These are phyloP conservation scores for Aspergillus sp. DNA, from an alignment of 2,329 filamentous ascomycete genomes.

Conservation along the genomic window DNA sequence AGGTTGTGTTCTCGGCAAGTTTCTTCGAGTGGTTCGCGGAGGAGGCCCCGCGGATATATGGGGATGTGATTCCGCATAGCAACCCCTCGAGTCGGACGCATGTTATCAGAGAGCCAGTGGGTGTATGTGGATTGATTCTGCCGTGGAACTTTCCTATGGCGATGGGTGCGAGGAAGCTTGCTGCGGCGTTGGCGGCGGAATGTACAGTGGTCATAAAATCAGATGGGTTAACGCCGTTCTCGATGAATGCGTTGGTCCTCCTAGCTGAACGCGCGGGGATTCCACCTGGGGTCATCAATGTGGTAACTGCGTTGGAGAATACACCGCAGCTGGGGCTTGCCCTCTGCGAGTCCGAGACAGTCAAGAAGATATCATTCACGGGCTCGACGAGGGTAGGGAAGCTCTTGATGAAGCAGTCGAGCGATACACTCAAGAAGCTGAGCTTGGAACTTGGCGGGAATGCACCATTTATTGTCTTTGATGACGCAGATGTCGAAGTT, in stretches of 20 bases:
- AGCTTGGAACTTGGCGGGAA: constrained; percentile 92
- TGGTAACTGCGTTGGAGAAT: constrained; percentile 77
- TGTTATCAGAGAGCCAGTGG: constrained; percentile 56
- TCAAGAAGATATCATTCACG: constrained; percentile 95
- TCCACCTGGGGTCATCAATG: constrained; percentile 78
- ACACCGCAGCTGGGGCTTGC: constrained; percentile 70
- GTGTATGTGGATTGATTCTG: constrained; percentile 68
- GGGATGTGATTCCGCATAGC: constrained; percentile 61
- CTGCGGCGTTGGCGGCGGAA: constrained; percentile 74
- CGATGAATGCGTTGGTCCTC: constrained; percentile 79
- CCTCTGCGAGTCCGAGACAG: constrained; percentile 48
- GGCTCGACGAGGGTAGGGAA: constrained; percentile 68
- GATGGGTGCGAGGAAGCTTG: constrained; percentile 54
- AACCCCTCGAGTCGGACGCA: constrained; percentile 53
- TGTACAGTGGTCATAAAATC: constrained; percentile 91
- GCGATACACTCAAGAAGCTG: constrained; percentile 77
- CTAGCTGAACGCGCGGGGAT: constrained; percentile 82
- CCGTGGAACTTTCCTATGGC: constrained; percentile 65
- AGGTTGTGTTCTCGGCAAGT: constrained; percentile 53
- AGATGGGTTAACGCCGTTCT: constrained; percentile 86
- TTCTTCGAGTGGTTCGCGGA: constrained; percentile 65
- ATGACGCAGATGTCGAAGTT: constrained; percentile 76
- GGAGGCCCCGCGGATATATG: constrained; percentile 59
- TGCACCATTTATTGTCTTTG: constrained; percentile 92
- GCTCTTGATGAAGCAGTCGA: constrained; percentile 85